phyloP scores from a whole-genome alignment of 257 asterid species.

The Rubia yunnanensis region DNA sequence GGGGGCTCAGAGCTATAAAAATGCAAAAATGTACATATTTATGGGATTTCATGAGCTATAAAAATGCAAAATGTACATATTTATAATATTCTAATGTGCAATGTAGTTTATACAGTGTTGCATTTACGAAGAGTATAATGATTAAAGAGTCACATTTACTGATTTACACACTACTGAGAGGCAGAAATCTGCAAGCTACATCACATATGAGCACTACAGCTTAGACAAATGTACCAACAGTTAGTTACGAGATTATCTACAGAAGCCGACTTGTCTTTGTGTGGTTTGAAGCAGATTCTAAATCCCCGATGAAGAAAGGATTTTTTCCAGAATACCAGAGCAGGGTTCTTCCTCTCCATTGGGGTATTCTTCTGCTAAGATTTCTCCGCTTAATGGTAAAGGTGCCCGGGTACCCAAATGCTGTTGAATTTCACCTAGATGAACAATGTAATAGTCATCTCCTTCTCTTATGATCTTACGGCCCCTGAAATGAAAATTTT shows the following conservation, averaged over 20 bases:
- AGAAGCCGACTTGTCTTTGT: conserved; percentile 45
- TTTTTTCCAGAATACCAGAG: conserved; percentile 50
- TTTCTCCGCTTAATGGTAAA: conserved; percentile 13
- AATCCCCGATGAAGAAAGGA: conserved; percentile 77
- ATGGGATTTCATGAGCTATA: background rate
- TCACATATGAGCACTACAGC: background rate
- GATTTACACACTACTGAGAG: too few species aligned
- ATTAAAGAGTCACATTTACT: background rate
- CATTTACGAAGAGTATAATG: background rate
- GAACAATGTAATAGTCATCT: conserved; percentile 53
- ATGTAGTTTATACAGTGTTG: background rate
- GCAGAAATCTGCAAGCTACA: background rate
- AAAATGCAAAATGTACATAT: too few species aligned
- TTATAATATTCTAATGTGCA: background rate
- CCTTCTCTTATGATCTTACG: conserved; percentile 83
- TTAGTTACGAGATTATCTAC: conserved; percentile 12
- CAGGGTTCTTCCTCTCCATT: conserved; percentile 21
- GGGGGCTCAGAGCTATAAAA: background rate
- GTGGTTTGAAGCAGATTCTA: conserved; percentile 55
- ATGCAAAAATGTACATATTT: too few species aligned
- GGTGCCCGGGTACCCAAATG: conserved; percentile 48
- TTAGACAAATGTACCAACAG: too few species aligned
- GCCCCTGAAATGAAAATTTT: conserved; percentile 39
- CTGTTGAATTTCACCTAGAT: conserved; percentile 67
- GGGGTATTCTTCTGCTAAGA: conserved; percentile 5